Percentiles rank a stretch among this genome's conserved stretches.
phyloP scores from a whole-genome alignment of 805 yeast genomes.

The Starmera dryadoides region DNA sequence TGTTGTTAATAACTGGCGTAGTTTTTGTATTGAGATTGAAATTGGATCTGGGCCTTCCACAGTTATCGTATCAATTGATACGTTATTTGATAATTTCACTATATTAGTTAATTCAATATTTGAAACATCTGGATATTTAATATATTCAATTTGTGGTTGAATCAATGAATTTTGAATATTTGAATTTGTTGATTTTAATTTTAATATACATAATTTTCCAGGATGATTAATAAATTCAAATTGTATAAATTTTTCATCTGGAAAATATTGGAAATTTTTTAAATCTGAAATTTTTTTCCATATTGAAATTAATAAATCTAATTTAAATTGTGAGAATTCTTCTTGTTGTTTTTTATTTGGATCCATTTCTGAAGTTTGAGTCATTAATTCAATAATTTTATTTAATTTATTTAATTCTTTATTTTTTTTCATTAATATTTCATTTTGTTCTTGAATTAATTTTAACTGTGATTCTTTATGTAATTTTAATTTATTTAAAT shows the following conservation, averaged over 20 bases:
- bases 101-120: background rate
- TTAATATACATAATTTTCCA: background rate
- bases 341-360: background rate
- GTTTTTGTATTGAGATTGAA: background rate
- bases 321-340: background rate
- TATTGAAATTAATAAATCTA: constrained; percentile 6
- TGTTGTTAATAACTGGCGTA: background rate
- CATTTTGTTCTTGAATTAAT: background rate
- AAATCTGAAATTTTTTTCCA: constrained; percentile 6
- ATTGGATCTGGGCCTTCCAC: background rate
- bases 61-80: too few relatives aligned
- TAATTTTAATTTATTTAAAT: constrained; percentile 18
- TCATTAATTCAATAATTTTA: background rate
- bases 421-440: background rate
- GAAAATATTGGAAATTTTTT: background rate
- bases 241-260: constrained; percentile 1
- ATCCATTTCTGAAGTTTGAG: constrained; percentile 1
- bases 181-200: constrained; percentile 2
- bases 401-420: background rate
- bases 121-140: background rate
- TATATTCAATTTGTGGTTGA: constrained; percentile 1
- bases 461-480: background rate
- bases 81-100: background rate
- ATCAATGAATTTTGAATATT: too few relatives aligned
- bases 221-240: constrained; percentile 4